Evolutionary conservation across 140 eudicot species (phyloP).

Genomic region (Flaveria floridana): DNA sequence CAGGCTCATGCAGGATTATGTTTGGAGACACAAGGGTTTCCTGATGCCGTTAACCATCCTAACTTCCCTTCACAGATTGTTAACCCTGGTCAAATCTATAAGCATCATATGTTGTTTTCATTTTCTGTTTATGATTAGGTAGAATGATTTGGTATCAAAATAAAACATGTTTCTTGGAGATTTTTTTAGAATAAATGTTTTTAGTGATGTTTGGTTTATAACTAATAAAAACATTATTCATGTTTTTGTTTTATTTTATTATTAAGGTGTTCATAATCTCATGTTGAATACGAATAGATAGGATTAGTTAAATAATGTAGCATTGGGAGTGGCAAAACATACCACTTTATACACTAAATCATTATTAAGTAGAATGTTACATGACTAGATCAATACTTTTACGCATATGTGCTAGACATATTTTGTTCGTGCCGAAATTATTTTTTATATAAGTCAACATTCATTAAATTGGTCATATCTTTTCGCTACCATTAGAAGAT

Average conservation of each 20-base stretch:
- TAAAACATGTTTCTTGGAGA: conserved; percentile 15
- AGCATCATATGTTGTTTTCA: conserved; percentile 55
- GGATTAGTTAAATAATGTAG: too few relatives aligned
- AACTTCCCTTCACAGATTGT: conserved; percentile 80
- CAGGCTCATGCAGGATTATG: conserved; percentile 64
- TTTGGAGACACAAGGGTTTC: conserved; percentile 89
- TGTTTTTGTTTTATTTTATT: not conserved
- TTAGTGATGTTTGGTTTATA: conserved; percentile 3
- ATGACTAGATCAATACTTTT: too few relatives aligned
- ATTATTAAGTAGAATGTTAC: too few relatives aligned
- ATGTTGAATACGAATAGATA: too few relatives aligned
- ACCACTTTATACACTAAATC: too few relatives aligned
- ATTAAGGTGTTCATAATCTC: not conserved
- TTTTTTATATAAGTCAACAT: too few relatives aligned
- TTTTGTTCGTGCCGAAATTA: too few relatives aligned
- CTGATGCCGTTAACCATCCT: conserved; percentile 81
- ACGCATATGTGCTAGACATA: too few relatives aligned
- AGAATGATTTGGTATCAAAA: conserved; percentile 4
- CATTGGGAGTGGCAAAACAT: too few relatives aligned
- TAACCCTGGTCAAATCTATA: conserved; percentile 55
- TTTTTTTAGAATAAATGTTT: not conserved
- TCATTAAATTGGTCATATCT: too few relatives aligned
- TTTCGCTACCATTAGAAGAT: too few relatives aligned
- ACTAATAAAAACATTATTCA: conserved; percentile 3
- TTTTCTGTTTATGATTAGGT: conserved; percentile 38